These are phyloP conservation scores for Inga leiocalycina DNA, from an alignment of 306 rosid species.

Conservation along the genomic window DNA sequence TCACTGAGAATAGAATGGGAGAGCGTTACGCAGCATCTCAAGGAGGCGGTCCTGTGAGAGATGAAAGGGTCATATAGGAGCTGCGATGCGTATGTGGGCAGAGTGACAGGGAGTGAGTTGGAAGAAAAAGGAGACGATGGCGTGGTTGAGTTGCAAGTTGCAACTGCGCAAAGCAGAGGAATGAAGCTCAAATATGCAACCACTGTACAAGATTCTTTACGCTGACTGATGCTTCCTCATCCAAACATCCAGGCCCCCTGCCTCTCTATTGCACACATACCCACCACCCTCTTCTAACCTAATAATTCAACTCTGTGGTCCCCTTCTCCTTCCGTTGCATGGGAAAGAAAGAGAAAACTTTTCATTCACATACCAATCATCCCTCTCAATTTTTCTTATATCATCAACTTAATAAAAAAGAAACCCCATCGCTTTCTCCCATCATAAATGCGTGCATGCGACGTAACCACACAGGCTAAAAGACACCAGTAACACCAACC, in stretches of 20 bases:
- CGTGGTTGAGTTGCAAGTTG: too few species aligned
- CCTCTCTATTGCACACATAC: constrained; percentile 16
- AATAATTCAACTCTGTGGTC: constrained; percentile 66
- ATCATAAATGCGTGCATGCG: constrained; percentile 81
- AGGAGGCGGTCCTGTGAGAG: background rate
- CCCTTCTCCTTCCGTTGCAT: background rate
- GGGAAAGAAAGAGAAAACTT: constrained; percentile 10
- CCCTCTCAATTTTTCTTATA: background rate
- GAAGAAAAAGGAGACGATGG: background rate
- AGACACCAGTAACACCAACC: constrained; percentile 57
- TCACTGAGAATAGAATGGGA: background rate
- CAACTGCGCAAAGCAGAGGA: too few species aligned
- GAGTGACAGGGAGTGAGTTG: background rate
- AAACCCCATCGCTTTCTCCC: constrained; percentile 54
- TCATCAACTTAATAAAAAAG: background rate
- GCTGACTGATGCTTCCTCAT: constrained; percentile 38
- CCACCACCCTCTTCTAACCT: constrained; percentile 10
- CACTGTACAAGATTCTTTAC: constrained; percentile 45
- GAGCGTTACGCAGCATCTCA: background rate
- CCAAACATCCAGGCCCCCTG: constrained; percentile 35
- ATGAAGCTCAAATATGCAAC: background rate
- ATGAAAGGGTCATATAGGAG: background rate
- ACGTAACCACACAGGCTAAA: constrained; percentile 57
- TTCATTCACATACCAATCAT: constrained; percentile 29
- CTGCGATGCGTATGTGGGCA: too few species aligned